Evolutionary conservation across 768 basidiomycete genomes (phyloP), one percentile per base, ranked within the genome.

Genomic region (Tylopilus sp.): DNA sequence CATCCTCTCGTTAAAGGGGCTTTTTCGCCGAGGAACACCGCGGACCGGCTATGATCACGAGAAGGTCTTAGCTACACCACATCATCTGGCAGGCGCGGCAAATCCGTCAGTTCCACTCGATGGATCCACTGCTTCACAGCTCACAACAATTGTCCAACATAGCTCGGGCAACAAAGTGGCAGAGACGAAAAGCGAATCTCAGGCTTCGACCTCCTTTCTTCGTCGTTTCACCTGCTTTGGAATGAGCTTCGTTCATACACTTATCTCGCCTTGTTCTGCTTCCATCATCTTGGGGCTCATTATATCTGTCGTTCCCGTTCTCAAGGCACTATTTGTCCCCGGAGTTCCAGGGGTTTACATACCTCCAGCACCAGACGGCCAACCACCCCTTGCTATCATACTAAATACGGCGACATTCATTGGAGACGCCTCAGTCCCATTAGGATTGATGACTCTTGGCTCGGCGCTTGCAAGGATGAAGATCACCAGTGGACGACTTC

Each of bases 371-470:
- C 86, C 86, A 0, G 86, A 88, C 57, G 85, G 85, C 1, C 74
- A 79, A 54, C 85, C 87, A 1, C 86, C 86, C 0, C 78, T 88
- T 17, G 76, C 81, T 0, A 78, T 88, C 55, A 40, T 88, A 33
- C 60, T 84, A 50, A 81, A 85, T 50, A 78, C 81, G 0, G 68
- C 79, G 0, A 66, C 71, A 1, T 87, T 88, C 58, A 73, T 86
- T 33, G 85, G 87, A 1, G 77, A 66, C 2, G 85, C 84, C 1
- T 79, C 81, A 4, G 80, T 89, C 0, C 86, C 86, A 0, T 59
- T 87, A 2, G 84, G 84, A 2, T 64, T 88, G 11, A 74, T 84
- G 12, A 81, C 78, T 6, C 72, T 88, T 4, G 86, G 86, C 0
- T 81, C 81, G 4, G 81, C 82, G 0, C 68, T 88, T 4, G 86